phyloP scores from a whole-genome alignment of 371 early-diverging fungal species.

The Lichtheimia ornata region DNA sequence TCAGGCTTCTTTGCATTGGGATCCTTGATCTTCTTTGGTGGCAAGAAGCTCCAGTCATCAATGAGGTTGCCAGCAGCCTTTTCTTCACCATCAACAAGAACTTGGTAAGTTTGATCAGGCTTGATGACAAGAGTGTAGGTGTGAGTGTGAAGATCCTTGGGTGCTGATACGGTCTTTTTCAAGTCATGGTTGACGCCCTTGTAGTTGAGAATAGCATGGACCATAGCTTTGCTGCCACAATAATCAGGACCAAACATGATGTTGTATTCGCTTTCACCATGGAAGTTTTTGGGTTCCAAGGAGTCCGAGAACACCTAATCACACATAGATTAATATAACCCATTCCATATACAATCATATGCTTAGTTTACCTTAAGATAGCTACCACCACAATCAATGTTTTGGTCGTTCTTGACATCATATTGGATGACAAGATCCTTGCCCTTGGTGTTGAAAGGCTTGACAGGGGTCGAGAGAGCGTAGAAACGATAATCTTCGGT shows the following conservation, averaged over 20 bases:
- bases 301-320: slow-evolving; percentile 53
- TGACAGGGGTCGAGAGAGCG: slow-evolving; percentile 75
- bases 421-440: slow-evolving; percentile 91
- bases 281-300: slow-evolving; percentile 75
- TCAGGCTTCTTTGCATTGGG: slow-evolving; percentile 89
- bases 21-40: slow-evolving; percentile 93
- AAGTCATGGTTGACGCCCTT: slow-evolving; percentile 86
- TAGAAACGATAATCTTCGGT: slow-evolving; percentile 87
- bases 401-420: slow-evolving; percentile 94
- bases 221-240: slow-evolving; percentile 90
- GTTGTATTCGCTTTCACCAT: slow-evolving; percentile 91
- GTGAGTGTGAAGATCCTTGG: slow-evolving; percentile 77
- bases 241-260: slow-evolving; percentile 96
- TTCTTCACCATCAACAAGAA: slow-evolving; percentile 79
- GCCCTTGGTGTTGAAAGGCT: slow-evolving; percentile 73
- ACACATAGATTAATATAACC: neutral
- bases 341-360: slow-evolving; percentile 3
- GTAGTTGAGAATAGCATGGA: slow-evolving; percentile 95
- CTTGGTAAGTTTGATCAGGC: slow-evolving; percentile 87
- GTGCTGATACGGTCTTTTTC: slow-evolving; percentile 65
- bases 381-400: slow-evolving; percentile 96
- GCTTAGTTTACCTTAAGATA: slow-evolving; percentile 84
- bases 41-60: slow-evolving; percentile 85
- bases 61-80: slow-evolving; percentile 73
- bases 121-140: slow-evolving; percentile 90